Percentiles rank a stretch among this genome's conserved stretches.
phyloP scores from a whole-genome alignment of 306 rosid species.

The Cucurbita argyrosperma region DNA sequence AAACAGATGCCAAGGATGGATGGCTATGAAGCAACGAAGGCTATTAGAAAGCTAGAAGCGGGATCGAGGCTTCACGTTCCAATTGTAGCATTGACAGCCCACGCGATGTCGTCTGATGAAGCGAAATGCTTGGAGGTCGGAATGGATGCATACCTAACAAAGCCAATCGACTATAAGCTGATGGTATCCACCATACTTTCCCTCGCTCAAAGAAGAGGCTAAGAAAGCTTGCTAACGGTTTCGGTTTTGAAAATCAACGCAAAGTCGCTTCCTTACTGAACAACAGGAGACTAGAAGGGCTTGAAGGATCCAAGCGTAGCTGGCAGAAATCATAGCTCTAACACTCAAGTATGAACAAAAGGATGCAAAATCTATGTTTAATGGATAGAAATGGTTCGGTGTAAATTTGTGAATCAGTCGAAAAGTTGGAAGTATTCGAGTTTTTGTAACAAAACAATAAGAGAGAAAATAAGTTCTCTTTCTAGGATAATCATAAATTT shows the following conservation, averaged over 20 bases:
- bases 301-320: background rate
- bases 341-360: background rate
- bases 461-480: too few relatives aligned
- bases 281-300: background rate
- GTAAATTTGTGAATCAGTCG: background rate
- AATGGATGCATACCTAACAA: conserved; percentile 97
- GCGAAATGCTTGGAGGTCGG: conserved; percentile 97
- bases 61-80: conserved; percentile 66
- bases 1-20: conserved; percentile 99
- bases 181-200: conserved; percentile 97
- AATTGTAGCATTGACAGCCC: conserved; percentile 91
- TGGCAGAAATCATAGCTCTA: background rate
- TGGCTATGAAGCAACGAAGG: conserved; percentile 93
- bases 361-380: background rate
- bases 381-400: background rate
- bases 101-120: conserved; percentile 98
- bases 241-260: background rate
- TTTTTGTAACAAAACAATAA: too few relatives aligned
- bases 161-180: conserved; percentile 86
- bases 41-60: conserved; percentile 72
- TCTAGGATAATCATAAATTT: too few relatives aligned
- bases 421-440: background rate
- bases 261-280: background rate
- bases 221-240: background rate
- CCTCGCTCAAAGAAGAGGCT: conserved; percentile 42